phyloP scores from a whole-genome alignment of 108 stramenopile species.

The Hondaea fermentalgiana region DNA sequence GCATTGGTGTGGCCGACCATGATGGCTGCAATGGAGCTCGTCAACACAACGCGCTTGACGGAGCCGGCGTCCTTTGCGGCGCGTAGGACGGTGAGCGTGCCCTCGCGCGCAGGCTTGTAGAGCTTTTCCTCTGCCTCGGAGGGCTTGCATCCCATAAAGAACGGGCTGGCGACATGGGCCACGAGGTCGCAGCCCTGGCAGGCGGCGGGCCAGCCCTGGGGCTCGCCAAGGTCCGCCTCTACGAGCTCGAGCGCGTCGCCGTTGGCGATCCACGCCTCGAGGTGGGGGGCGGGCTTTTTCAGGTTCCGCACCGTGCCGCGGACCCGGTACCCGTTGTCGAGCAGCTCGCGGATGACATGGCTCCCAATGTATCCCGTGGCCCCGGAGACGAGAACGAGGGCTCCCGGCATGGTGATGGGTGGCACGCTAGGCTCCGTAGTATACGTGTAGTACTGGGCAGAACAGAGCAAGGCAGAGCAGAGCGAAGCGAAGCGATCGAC shows the following conservation, averaged over 20 bases:
- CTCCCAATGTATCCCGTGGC: conserved; percentile 4
- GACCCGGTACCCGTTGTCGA: neutral
- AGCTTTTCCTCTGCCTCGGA: neutral
- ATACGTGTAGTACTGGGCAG: no score
- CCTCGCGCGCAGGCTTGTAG: conserved; percentile 1
- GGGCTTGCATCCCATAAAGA: neutral
- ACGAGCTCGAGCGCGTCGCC: conserved; percentile 11
- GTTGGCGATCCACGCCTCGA: neutral
- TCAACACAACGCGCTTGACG: conserved; percentile 11
- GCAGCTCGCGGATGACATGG: neutral
- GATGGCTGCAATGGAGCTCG: neutral
- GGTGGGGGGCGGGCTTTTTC: neutral
- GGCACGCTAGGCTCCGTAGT: no score
- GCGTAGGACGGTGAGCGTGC: conserved; percentile 4
- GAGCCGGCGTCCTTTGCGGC: neutral
- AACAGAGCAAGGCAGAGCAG: no score
- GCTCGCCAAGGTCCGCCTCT: neutral
- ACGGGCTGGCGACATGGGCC: conserved; percentile 18
- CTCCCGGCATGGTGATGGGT: no score
- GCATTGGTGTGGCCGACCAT: neutral
- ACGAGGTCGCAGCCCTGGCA: neutral
- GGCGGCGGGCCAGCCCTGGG: neutral
- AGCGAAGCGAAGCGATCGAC: no score
- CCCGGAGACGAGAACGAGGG: conserved; percentile 15
- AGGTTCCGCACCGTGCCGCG: conserved; percentile 18